Base-by-base conservation (phyloP, 306 rosid species). In the Urtica urens region DNA sequence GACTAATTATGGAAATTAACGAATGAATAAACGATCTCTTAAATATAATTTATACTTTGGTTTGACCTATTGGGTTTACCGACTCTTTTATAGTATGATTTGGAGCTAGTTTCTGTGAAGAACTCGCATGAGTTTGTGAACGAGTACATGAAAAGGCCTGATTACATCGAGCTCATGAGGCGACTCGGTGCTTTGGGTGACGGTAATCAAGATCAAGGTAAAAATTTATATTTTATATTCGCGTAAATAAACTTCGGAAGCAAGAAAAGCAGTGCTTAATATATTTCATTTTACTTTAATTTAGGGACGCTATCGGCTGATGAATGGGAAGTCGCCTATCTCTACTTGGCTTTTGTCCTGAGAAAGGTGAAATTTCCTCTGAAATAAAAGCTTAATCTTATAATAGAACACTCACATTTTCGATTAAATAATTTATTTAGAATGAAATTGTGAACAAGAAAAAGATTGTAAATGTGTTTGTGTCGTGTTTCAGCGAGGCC, bases 171-270 rank as follows among this genome's bases (percentile, higher is more conserved):
- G 42, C 81, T 92, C 72, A 85, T 92, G 99, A 78, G 87, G 53
- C 69, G 83, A 64, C 86, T 85, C 6, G 99, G 96, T 39, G 99
- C 99, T 53, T 72, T 92, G 76, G 99, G 99, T 52, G 99, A 92
- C 57, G 85, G 94, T 21, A 92, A 75, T 77, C 95, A 75, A 64
- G 99, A 85, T 73, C 87, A 66, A 25, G 80, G 93, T 84, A 78
- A 43, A 72, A 34, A n/a, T n/a, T n/a, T n/a, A n/a, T n/a, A n/a
- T n/a, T n/a, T n/a, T n/a, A n/a, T n/a, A n/a, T n/a, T n/a, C n/a
- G n/a, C n/a, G n/a, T n/a, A n/a, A n/a, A n/a, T n/a, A n/a, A n/a
- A n/a, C n/a, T n/a, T n/a, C n/a, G n/a, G n/a, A n/a, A n/a, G n/a
- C n/a, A n/a, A n/a, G n/a, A n/a, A n/a, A n/a, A n/a, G n/a, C n/a